These are phyloP conservation scores for Thalassiosira mediterranea DNA, from an alignment of 352 stramenopile genomes.

Conservation along the genomic window DNA sequence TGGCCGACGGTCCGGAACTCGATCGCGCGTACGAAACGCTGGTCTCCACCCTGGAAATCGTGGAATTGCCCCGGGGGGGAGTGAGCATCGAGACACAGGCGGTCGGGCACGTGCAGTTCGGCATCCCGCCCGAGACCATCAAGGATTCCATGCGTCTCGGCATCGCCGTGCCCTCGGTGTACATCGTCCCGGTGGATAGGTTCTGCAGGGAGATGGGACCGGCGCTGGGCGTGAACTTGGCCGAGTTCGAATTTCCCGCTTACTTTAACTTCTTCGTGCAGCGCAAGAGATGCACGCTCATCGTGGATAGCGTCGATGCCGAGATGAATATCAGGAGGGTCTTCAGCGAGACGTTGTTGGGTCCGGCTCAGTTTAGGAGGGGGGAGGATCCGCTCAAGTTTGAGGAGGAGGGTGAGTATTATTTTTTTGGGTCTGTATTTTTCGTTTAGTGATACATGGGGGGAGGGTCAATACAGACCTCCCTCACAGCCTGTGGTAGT, in stretches of 20 bases:
- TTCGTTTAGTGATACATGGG: no score
- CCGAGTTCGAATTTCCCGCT: slow-evolving; percentile 96
- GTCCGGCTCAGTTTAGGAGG: slow-evolving; percentile 67
- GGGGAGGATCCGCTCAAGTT: slow-evolving; percentile 59
- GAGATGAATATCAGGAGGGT: slow-evolving; percentile 78
- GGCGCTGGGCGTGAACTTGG: slow-evolving; percentile 94
- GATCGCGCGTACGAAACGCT: slow-evolving; percentile 55
- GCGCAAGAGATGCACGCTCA: slow-evolving; percentile 78
- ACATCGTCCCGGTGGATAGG: slow-evolving; percentile 93
- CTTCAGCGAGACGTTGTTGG: slow-evolving; percentile 80
- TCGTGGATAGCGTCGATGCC: slow-evolving; percentile 79
- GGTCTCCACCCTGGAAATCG: slow-evolving; percentile 70
- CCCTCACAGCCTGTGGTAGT: no score
- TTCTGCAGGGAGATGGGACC: slow-evolving; percentile 93
- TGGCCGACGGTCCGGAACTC: neutral
- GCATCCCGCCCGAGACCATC: slow-evolving; percentile 96
- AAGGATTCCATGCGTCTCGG: slow-evolving; percentile 96
- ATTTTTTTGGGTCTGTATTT: neutral
- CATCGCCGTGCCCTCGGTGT: slow-evolving; percentile 91
- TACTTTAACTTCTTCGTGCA: slow-evolving; percentile 96
- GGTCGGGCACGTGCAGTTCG: slow-evolving; percentile 82
- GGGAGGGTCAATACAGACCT: no score
- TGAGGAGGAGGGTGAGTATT: slow-evolving; percentile 47
- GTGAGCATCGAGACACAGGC: slow-evolving; percentile 77
- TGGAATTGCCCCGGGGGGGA: slow-evolving; percentile 72